Percentiles rank a stretch among this genome's conserved stretches.
These are phyloP conservation scores for Pulicaria dysenterica DNA, from an alignment of 129 eudicot species.

Conservation along the genomic window DNA sequence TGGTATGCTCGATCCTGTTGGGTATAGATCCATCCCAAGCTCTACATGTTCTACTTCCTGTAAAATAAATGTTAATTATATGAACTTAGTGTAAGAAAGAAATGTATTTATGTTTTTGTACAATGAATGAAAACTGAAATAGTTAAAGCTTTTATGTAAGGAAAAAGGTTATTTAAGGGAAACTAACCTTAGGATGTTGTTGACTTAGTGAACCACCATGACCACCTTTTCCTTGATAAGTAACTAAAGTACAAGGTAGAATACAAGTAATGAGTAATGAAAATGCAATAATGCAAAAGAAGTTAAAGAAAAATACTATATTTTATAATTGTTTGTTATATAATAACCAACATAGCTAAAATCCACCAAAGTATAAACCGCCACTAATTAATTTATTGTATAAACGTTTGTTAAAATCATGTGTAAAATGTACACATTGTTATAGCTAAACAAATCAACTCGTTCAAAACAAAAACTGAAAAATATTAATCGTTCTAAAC, in stretches of 20 bases:
- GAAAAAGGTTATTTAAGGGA: neutral
- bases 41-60: slow-evolving; percentile 41
- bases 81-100: neutral
- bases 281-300: neutral
- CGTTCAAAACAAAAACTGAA: no score
- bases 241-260: slow-evolving; percentile 36
- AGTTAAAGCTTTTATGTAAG: neutral
- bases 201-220: slow-evolving; percentile 28
- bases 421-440: no score
- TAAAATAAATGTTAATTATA: neutral
- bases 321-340: no score
- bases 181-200: slow-evolving; percentile 41
- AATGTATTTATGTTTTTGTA: no score
- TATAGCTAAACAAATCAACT: no score
- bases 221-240: slow-evolving; percentile 43
- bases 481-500: no score
- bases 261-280: neutral
- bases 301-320: no score
- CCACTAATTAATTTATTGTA: no score
- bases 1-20: slow-evolving; percentile 93
- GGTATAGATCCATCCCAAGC: slow-evolving; percentile 71
- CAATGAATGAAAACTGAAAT: no score
- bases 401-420: no score
- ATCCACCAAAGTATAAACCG: no score
- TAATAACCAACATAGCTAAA: no score